Percentiles rank a stretch among this genome's conserved stretches.
Conservation (phyloP, 73 alveolate genomes). For the Paraurostyla sp. region DNA sequence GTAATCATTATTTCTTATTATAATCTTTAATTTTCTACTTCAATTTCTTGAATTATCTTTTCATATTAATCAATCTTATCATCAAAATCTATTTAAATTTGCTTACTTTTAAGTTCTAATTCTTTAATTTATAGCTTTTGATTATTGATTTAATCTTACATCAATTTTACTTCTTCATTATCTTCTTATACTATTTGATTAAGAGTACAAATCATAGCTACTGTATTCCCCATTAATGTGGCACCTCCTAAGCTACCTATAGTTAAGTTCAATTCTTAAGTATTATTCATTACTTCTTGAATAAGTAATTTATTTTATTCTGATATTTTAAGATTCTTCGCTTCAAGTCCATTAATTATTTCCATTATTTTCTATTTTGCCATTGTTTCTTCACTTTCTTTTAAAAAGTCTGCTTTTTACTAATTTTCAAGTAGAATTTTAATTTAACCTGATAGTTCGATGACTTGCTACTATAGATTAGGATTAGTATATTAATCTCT, state of each 20-base stretch:
- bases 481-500: background rate
- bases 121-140: no score
- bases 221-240: background rate
- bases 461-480: background rate
- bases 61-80: no score
- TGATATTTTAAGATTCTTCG: background rate
- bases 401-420: background rate
- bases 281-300: background rate
- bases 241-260: background rate
- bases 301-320: slow-evolving; percentile 2
- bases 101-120: no score
- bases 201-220: no score
- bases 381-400: slow-evolving; percentile 16
- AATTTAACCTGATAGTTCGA: background rate
- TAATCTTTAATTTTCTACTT: no score
- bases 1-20: no score
- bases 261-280: background rate
- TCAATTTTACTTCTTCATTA: no score
- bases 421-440: background rate
- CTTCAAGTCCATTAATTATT: slow-evolving; percentile 1
- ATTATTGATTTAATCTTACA: no score
- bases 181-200: no score
- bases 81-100: no score
- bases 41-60: no score
- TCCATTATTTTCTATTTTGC: background rate